Evolutionary conservation across 2,329 filamentous ascomycete genomes (phyloP).

Genomic region (Didymella exigua): DNA sequence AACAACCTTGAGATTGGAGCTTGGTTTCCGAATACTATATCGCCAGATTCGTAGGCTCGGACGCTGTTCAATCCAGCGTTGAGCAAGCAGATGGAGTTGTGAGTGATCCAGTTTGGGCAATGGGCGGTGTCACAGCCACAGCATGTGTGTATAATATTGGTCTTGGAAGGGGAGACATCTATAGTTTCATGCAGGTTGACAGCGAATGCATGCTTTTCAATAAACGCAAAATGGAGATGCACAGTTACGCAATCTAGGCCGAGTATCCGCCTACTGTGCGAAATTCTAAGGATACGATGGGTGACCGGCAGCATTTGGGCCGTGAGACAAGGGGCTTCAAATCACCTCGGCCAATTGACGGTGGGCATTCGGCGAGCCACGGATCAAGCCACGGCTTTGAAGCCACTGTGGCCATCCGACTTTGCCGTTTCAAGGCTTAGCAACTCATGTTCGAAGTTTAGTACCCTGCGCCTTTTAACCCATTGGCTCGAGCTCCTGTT

Average conservation of each 20-base stretch:
- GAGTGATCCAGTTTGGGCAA: constrained; percentile 17
- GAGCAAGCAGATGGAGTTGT: constrained; percentile 17
- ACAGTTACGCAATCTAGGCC: constrained; percentile 17
- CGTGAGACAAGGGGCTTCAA: constrained; percentile 4
- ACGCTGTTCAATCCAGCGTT: constrained; percentile 17
- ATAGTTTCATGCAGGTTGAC: constrained; percentile 13
- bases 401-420: neutral
- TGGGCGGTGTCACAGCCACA: constrained; percentile 7
- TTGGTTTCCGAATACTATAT: constrained; percentile 14
- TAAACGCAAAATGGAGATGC: constrained; percentile 5
- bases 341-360: constrained; percentile 9
- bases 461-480: constrained; percentile 8
- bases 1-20: constrained; percentile 6
- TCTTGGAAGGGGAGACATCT: constrained; percentile 9
- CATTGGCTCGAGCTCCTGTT: constrained; percentile 1
- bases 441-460: neutral
- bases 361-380: constrained; percentile 6
- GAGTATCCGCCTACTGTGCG: constrained; percentile 10
- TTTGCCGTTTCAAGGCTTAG: neutral
- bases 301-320: constrained; percentile 15
- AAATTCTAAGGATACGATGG: constrained; percentile 13
- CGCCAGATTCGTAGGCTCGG: constrained; percentile 18
- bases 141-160: constrained; percentile 6
- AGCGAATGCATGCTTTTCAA: constrained; percentile 11
- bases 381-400: neutral